Evolutionary conservation across 1,139 yeast genomes (phyloP), one percentile per base, ranked within the genome.

Genomic region (Groenewaldozyma sp.): DNA sequence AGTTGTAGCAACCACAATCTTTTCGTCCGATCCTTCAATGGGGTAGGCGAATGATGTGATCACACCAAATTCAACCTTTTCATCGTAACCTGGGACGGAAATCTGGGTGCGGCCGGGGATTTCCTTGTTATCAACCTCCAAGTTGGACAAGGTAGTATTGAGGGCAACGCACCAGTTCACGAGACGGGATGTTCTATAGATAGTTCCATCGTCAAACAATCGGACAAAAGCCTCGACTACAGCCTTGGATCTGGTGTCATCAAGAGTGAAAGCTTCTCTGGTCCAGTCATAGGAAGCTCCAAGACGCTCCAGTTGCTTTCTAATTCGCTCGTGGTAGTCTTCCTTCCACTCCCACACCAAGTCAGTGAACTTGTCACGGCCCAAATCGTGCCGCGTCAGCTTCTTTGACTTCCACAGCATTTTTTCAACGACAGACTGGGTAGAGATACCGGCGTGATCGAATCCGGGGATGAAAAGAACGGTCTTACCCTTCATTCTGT

Each of bases 261-360:
- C 82, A 59, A 91, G 70, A 31, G 98, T 88, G 68, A 91, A 91
- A 14, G 87, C 94, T 67, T 91, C 98, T 58, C 91, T 79, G 35
- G 72, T 62, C 97, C 97, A 93, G 63, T 88, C 97, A 56, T 88
- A 91, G 17, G 97, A 91, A 31, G 97, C 96, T 63, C 98, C 98
- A 57, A 91, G 72, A 48, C 76, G 76, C 64, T 78, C 73, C 58
- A 91, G 76, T 67, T 91, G 99, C 49, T 71, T 64, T 68, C 83
- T 83, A 62, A 91, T 91, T 53, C 83, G 80, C 45, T 63, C 64
- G 56, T 91, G 97, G 68, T 91, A 93, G 47, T 82, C 88, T 49
- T 87, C 94, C 64, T 93, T 91, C 99, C 98, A 93, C 55, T 86
- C 95, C 97, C 97, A 88, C 32, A 91, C 96, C 59, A 82, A 80